phyloP scores from a whole-genome alignment of 768 basidiomycete species.

The Boletus vermiculosoides region DNA sequence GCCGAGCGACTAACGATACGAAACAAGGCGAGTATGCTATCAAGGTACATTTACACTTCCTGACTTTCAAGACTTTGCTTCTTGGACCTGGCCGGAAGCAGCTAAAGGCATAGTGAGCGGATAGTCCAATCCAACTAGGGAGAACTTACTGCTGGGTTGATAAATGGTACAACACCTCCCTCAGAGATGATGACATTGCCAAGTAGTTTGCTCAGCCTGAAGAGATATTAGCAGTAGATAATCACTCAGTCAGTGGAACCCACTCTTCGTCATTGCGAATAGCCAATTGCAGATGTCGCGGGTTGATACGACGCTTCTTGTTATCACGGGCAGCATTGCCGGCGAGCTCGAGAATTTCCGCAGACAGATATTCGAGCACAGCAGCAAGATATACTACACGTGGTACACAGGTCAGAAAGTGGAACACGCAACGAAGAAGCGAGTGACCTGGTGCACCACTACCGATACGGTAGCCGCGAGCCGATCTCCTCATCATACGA shows the following conservation, averaged over 20 bases:
- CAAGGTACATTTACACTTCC: constrained; percentile 25
- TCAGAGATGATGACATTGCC: constrained; percentile 90
- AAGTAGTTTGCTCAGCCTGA: constrained; percentile 67
- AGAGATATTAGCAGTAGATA: neutral
- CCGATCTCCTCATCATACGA: constrained; percentile 82
- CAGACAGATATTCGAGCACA: constrained; percentile 89
- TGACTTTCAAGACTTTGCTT: constrained; percentile 34
- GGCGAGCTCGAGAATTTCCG: constrained; percentile 91
- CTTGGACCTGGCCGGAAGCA: constrained; percentile 32
- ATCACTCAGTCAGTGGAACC: constrained; percentile 19
- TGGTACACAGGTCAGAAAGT: neutral
- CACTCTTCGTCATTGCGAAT: constrained; percentile 93
- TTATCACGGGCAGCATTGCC: constrained; percentile 89
- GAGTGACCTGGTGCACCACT: constrained; percentile 75
- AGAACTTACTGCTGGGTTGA: constrained; percentile 53
- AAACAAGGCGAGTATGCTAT: neutral
- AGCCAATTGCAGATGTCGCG: constrained; percentile 91
- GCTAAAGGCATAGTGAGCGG: constrained; percentile 13
- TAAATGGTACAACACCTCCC: constrained; percentile 89
- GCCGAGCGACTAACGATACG: neutral
- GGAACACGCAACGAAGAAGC: constrained; percentile 11
- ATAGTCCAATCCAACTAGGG: too few species aligned
- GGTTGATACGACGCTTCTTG: constrained; percentile 95
- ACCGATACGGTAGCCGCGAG: constrained; percentile 85
- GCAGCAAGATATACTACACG: constrained; percentile 84